phyloP scores from a whole-genome alignment of 129 eudicot species.

The Saposhnikovia divaricata region DNA sequence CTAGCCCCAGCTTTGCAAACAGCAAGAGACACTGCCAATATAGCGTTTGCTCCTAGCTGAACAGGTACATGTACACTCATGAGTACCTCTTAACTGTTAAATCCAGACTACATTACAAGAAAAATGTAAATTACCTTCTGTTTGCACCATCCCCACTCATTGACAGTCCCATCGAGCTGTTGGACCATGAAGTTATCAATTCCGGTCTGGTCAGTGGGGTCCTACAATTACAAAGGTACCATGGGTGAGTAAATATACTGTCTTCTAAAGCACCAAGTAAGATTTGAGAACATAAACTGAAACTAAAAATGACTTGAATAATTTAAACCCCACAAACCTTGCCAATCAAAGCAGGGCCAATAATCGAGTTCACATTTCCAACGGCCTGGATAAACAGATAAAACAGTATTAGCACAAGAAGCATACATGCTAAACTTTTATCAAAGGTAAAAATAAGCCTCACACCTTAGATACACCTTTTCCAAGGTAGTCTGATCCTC shows the following conservation, averaged over 20 bases:
- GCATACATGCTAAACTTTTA: neutral
- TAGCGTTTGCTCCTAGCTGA: conserved; percentile 98
- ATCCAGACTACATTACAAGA: neutral
- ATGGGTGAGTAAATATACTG: neutral
- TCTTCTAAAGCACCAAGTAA: neutral
- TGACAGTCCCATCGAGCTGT: conserved; percentile 85
- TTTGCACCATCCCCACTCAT: conserved; percentile 99
- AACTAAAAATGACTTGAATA: neutral
- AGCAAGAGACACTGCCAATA: conserved; percentile 94
- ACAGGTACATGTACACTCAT: neutral
- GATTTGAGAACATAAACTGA: neutral
- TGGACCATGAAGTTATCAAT: conserved; percentile 94
- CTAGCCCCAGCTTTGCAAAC: conserved; percentile 96
- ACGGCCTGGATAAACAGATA: conserved; percentile 50
- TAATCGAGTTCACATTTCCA: conserved; percentile 63
- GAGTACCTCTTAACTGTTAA: conserved; percentile 4
- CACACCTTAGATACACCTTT: conserved; percentile 92
- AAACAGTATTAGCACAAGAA: conserved; percentile 11
- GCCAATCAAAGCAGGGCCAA: conserved; percentile 85
- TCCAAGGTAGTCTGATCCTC: conserved; percentile 93
- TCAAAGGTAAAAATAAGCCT: neutral
- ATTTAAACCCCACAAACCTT: conserved; percentile 52
- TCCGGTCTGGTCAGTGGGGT: conserved; percentile 82
- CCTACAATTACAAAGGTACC: conserved; percentile 25
- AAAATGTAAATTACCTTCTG: conserved; percentile 53